These are phyloP conservation scores for Neurospora pannonica DNA, from an alignment of 495 filamentous ascomycete species.

Conservation along the genomic window DNA sequence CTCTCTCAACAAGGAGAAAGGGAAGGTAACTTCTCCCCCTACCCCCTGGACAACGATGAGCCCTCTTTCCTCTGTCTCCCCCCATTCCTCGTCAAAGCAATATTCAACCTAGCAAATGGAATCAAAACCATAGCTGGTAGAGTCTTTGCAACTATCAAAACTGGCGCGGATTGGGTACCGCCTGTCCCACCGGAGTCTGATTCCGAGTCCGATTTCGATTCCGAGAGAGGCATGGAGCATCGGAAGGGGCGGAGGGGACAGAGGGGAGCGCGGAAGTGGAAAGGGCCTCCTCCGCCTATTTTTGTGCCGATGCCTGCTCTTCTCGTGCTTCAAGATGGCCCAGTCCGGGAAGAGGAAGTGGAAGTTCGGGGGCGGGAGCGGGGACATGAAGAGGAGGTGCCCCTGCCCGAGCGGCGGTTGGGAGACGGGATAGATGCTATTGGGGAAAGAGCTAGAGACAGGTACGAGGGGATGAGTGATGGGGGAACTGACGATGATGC, in stretches of 20 bases:
- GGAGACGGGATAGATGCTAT: neutral
- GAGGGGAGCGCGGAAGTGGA: neutral
- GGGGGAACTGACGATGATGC: neutral
- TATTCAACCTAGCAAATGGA: neutral
- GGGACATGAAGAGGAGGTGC: neutral
- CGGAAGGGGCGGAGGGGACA: neutral
- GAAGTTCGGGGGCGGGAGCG: neutral
- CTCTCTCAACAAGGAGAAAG: neutral
- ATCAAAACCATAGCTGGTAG: neutral
- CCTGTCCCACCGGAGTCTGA: neutral
- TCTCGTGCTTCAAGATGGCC: neutral
- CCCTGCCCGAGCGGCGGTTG: neutral
- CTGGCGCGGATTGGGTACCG: neutral
- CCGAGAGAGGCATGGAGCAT: neutral
- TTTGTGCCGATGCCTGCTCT: neutral
- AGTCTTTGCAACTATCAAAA: neutral
- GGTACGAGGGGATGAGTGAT: no score
- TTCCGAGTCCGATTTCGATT: neutral
- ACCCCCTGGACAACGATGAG: neutral
- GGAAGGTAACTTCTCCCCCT: neutral
- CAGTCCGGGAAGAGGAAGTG: no score
- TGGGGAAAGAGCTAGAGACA: no score
- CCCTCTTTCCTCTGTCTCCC: neutral
- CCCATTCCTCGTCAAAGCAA: neutral
- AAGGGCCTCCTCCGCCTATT: neutral